Evolutionary conservation across 129 eudicot species (phyloP).

Genomic region (Sambucus nigra): DNA sequence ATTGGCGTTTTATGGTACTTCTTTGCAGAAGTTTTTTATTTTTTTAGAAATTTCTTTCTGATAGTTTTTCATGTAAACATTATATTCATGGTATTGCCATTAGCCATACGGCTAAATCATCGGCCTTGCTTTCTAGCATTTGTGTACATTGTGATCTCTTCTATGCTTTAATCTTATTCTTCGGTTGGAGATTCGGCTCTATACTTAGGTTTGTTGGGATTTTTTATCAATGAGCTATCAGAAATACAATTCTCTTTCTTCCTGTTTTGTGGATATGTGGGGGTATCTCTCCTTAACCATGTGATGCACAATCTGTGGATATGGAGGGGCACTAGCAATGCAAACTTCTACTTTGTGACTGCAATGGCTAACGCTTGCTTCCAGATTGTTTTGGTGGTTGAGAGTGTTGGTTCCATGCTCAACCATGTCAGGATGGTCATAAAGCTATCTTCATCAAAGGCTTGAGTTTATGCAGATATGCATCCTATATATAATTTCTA

Average conservation of each 20-base stretch:
- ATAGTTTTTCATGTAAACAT: slow-evolving; percentile 84
- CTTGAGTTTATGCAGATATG: no score
- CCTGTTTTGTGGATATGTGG: slow-evolving; percentile 81
- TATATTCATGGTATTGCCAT: slow-evolving; percentile 83
- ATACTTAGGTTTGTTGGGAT: slow-evolving; percentile 62
- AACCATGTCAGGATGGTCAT: no score
- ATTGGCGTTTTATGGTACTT: slow-evolving; percentile 97
- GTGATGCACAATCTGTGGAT: slow-evolving; percentile 98
- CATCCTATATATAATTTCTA: no score
- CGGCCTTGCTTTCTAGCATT: slow-evolving; percentile 89
- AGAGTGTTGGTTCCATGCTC: no score
- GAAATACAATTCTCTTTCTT: slow-evolving; percentile 93
- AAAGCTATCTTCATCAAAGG: no score
- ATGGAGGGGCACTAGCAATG: no score
- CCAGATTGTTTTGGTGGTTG: no score
- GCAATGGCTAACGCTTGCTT: no score
- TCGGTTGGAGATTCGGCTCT: slow-evolving; percentile 95
- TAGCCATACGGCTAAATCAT: slow-evolving; percentile 80
- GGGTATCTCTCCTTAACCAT: slow-evolving; percentile 86
- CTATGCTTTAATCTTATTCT: slow-evolving; percentile 89
- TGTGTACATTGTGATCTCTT: slow-evolving; percentile 76
- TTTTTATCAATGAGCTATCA: slow-evolving; percentile 87
- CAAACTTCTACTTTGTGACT: no score
- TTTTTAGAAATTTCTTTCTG: slow-evolving; percentile 80
- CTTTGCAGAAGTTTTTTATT: slow-evolving; percentile 96